Evolutionary conservation across 2,329 filamentous ascomycete genomes (phyloP).

Genomic region (Sporothrix inflata): DNA sequence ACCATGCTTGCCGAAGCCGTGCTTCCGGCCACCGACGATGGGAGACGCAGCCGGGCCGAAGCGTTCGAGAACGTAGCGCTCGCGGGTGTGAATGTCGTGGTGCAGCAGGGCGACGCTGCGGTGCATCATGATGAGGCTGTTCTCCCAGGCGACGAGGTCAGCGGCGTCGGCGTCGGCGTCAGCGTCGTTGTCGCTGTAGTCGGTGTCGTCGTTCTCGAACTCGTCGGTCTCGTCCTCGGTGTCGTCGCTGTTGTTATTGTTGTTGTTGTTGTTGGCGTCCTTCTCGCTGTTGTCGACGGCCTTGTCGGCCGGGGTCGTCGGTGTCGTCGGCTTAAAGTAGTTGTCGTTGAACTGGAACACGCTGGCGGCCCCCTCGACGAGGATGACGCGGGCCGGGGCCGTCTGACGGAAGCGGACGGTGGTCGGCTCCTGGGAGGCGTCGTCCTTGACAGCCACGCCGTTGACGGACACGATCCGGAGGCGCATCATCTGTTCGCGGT

Average conservation of each 20-base stretch:
- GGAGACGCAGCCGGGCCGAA: slow-evolving; percentile 26
- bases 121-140: slow-evolving; percentile 28
- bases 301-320: slow-evolving; percentile 15
- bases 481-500: slow-evolving; percentile 50
- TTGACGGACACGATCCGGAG: slow-evolving; percentile 50
- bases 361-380: slow-evolving; percentile 48
- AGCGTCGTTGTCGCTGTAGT: background rate
- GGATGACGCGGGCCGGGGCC: slow-evolving; percentile 47
- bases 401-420: slow-evolving; percentile 53
- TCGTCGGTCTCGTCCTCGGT: slow-evolving; percentile 8
- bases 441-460: slow-evolving; percentile 41
- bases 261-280: background rate
- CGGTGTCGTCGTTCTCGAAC: slow-evolving; percentile 8
- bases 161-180: slow-evolving; percentile 31
- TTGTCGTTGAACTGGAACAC: slow-evolving; percentile 35
- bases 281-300: background rate
- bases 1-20: slow-evolving; percentile 7
- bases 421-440: slow-evolving; percentile 45
- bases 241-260: background rate
- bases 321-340: slow-evolving; percentile 10
- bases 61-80: slow-evolving; percentile 29
- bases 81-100: slow-evolving; percentile 31
- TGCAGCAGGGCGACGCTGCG: slow-evolving; percentile 26
- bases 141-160: slow-evolving; percentile 31
- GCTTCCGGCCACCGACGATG: background rate